Evolutionary conservation across 768 basidiomycete genomes (phyloP).

Genomic region (Boletus bicolor): DNA sequence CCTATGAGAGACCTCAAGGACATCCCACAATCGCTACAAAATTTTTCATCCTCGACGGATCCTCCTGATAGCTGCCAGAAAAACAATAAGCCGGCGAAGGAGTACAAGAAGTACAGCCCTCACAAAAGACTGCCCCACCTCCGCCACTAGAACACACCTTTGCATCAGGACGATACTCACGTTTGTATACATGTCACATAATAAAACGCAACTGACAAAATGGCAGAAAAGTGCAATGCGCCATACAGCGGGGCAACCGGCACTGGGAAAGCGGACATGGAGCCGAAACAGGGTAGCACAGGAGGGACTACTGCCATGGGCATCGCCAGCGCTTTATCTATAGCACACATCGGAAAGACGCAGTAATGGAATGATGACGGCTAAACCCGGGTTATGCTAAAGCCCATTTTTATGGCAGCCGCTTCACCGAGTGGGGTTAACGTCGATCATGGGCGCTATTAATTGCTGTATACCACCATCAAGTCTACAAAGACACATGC

Average conservation of each 20-base stretch:
- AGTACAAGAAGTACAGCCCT: background rate
- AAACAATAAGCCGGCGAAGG: background rate
- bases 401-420: too few relatives aligned
- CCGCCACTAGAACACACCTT: too few relatives aligned
- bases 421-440: too few relatives aligned
- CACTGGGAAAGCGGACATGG: background rate
- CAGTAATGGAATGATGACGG: too few relatives aligned
- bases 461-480: too few relatives aligned
- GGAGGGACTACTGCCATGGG: too few relatives aligned
- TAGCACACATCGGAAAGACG: too few relatives aligned
- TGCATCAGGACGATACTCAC: too few relatives aligned
- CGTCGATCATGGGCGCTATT: too few relatives aligned
- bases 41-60: background rate
- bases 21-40: background rate
- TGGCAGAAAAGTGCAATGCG: slow-evolving; percentile 1
- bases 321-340: too few relatives aligned
- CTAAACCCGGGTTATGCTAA: too few relatives aligned
- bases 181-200: background rate
- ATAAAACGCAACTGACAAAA: slow-evolving; percentile 1
- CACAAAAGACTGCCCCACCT: background rate
- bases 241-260: background rate
- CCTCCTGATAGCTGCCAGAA: slow-evolving; percentile 1
- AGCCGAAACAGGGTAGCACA: background rate
- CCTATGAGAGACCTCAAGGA: background rate
- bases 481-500: too few relatives aligned